Percentiles rank a stretch among this genome's conserved stretches.
These are phyloP conservation scores for Yarrowia phangngaensis DNA, from an alignment of 805 yeast genomes.

Conservation along the genomic window DNA sequence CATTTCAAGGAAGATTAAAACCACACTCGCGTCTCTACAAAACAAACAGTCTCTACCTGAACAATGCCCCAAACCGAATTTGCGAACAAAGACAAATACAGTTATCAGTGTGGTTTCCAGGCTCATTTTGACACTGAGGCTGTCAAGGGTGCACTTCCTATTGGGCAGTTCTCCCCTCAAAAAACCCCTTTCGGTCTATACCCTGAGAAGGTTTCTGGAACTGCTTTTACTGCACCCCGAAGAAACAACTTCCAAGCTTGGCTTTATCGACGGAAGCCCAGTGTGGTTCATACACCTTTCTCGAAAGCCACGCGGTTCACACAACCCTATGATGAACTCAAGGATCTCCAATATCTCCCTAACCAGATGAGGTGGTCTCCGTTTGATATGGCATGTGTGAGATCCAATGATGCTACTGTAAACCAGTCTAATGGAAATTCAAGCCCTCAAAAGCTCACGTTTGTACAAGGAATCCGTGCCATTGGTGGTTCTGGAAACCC, in stretches of 20 bases:
- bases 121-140: conserved; percentile 36
- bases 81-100: conserved; percentile 31
- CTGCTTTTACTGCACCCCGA: conserved; percentile 37
- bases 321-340: conserved; percentile 12
- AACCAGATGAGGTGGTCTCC: conserved; percentile 35
- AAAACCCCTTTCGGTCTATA: conserved; percentile 33
- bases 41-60: background rate
- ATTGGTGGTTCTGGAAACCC: conserved; percentile 34
- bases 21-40: no score
- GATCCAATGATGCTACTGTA: conserved; percentile 2
- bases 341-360: conserved; percentile 31
- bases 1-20: no score
- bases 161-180: conserved; percentile 35
- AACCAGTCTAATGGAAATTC: background rate
- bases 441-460: conserved; percentile 28
- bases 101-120: conserved; percentile 32
- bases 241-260: conserved; percentile 34
- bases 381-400: conserved; percentile 29
- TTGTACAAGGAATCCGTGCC: conserved; percentile 31
- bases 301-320: conserved; percentile 12
- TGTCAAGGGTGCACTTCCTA: conserved; percentile 33
- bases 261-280: conserved; percentile 34
- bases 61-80: conserved; percentile 29
- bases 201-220: conserved; percentile 37
- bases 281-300: conserved; percentile 32